A percentile compares a stretch with the other conserved stretches of the same genome.
phyloP scores from a whole-genome alignment of 2,329 filamentous ascomycete genomes.

The Penicillium sp. region DNA sequence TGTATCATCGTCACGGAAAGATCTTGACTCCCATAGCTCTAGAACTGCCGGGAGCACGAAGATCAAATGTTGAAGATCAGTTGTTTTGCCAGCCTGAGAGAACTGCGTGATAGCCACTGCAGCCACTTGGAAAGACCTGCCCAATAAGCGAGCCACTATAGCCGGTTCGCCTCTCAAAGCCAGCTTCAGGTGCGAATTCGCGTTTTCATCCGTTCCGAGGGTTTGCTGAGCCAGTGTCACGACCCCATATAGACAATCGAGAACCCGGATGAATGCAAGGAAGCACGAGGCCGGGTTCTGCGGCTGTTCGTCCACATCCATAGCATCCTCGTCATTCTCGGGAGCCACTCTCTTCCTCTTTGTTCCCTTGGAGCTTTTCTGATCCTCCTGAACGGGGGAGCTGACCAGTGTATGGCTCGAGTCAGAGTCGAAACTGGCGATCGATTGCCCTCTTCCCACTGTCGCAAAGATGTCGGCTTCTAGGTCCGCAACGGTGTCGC shows the following conservation, averaged over 20 bases:
- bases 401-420: conserved; percentile 35
- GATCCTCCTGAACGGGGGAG: conserved; percentile 23
- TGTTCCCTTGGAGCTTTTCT: conserved; percentile 26
- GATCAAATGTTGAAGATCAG: conserved; percentile 35
- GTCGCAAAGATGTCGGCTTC: conserved; percentile 30
- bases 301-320: conserved; percentile 32
- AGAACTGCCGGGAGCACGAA: conserved; percentile 34
- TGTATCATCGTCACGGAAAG: conserved; percentile 31
- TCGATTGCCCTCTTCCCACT: conserved; percentile 23
- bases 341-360: conserved; percentile 39
- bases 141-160: conserved; percentile 34
- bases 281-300: conserved; percentile 33
- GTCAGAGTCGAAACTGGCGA: conserved; percentile 32
- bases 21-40: conserved; percentile 40
- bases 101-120: conserved; percentile 32
- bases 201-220: conserved; percentile 27
- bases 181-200: conserved; percentile 42
- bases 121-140: conserved; percentile 35
- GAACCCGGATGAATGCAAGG: conserved; percentile 31
- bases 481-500: conserved; percentile 62
- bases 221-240: conserved; percentile 28
- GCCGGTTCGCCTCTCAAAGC: conserved; percentile 38
- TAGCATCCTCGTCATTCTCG: conserved; percentile 25
- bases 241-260: conserved; percentile 37
- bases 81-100: conserved; percentile 27